phyloP scores from a whole-genome alignment of 2,329 filamentous ascomycete species.

The Chrysoporthe cubensis region DNA sequence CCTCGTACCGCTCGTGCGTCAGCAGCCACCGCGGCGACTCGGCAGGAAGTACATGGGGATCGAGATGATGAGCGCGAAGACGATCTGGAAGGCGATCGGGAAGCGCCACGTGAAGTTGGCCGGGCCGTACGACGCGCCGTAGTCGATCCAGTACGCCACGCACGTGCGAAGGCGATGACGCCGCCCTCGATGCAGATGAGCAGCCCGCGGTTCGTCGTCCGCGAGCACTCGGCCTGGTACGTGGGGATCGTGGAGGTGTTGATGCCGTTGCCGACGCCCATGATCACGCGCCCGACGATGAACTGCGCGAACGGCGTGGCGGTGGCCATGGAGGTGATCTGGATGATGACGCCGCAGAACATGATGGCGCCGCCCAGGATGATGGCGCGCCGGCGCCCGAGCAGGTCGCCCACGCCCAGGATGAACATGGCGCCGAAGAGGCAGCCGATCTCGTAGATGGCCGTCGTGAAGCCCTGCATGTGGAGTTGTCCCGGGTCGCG shows the following conservation, averaged over 20 bases:
- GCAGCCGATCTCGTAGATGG: constrained; percentile 53
- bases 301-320: constrained; percentile 46
- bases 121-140: constrained; percentile 45
- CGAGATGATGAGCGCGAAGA: constrained; percentile 40
- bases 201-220: constrained; percentile 47
- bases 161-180: constrained; percentile 48
- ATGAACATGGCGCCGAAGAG: constrained; percentile 52
- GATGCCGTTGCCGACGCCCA: constrained; percentile 57
- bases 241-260: constrained; percentile 52
- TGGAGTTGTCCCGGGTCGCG: constrained; percentile 47
- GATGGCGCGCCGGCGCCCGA: constrained; percentile 58
- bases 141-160: constrained; percentile 53
- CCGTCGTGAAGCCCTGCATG: constrained; percentile 52
- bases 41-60: constrained; percentile 43
- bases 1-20: constrained; percentile 40
- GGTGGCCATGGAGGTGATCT: constrained; percentile 45
- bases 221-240: constrained; percentile 52
- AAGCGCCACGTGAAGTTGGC: constrained; percentile 57
- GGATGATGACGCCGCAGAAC: constrained; percentile 63
- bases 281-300: constrained; percentile 53
- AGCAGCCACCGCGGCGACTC: constrained; percentile 48
- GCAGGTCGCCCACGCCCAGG: constrained; percentile 55
- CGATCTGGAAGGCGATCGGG: constrained; percentile 51
- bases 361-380: constrained; percentile 60
- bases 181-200: constrained; percentile 51